These are phyloP conservation scores for Naegleria lovaniensis DNA, from an alignment of 208 protist genomes.

Conservation along the genomic window DNA sequence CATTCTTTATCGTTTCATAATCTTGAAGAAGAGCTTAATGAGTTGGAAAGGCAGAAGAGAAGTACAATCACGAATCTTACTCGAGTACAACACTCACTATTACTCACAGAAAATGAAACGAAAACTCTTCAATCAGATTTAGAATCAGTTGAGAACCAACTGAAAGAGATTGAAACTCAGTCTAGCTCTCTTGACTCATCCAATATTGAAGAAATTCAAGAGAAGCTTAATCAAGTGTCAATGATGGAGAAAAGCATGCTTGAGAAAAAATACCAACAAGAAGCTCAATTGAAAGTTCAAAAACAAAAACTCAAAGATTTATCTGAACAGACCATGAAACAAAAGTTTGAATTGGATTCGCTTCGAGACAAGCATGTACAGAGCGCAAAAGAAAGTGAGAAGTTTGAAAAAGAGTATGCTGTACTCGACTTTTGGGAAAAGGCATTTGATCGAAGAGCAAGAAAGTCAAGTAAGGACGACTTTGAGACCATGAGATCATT, in stretches of 20 bases:
- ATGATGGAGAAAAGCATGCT: too few species aligned
- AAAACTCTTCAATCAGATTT: not conserved
- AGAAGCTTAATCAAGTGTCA: too few species aligned
- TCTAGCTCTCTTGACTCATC: too few species aligned
- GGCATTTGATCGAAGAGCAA: not conserved
- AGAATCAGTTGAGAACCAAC: too few species aligned
- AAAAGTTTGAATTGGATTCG: not conserved
- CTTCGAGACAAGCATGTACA: not conserved
- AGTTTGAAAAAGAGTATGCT: not conserved
- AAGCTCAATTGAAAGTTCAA: not conserved
- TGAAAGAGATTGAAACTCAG: too few species aligned
- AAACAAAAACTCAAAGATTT: not conserved
- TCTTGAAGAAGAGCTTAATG: not conserved
- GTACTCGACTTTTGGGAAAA: slow-evolving; percentile 20
- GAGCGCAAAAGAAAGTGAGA: not conserved
- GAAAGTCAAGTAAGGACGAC: not conserved
- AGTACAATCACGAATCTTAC: not conserved
- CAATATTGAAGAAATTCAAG: too few species aligned
- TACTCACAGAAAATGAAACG: not conserved
- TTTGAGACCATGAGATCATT: slow-evolving; percentile 14
- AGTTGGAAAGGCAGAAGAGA: not conserved
- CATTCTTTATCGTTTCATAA: not conserved
- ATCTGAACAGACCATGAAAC: not conserved
- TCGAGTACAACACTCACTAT: not conserved
- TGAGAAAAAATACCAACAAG: not conserved